Base-by-base conservation (phyloP, 2,329 filamentous ascomycete genomes). In the Sphaceloma murrayae region DNA sequence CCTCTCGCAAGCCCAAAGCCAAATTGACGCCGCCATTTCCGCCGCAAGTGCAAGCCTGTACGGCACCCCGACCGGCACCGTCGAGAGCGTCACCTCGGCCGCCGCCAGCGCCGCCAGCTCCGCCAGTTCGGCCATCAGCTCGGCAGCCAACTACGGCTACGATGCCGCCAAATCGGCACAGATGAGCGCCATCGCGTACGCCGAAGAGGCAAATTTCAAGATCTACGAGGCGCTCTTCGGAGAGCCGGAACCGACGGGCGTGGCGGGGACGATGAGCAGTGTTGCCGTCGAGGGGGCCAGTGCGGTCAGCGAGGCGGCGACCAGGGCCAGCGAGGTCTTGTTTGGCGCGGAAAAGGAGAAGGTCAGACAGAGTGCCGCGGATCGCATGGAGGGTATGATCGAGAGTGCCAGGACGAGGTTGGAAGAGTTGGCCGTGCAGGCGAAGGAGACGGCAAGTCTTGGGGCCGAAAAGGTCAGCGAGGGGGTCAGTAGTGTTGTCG, bases 141-240 rank as follows among this genome's bases (percentile, higher is more conserved):
- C 67, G 43, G 75, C 73, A 9, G 57, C 75, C 36, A 53, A 56
- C 1, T 62, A 58, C 4, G 67, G 64, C 1, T 52, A 73, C 16
- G 73, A 70, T 43, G 71, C 70, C 3, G 66, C 67, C 3, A 71
- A 77, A 54, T 63, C 70, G 30, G 74, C 72, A 9, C 67, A 67
- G 46, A 62, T 63, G 30, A 67, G 67, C 32, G 67, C 77, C 46
- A 64, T 66, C 2, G 66, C 67, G 8, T 68, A 72, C 3, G 70
- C 68, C 6, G 60, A 64, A 5, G 71, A 67, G 42, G 74, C 74
- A 7, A 45, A 34, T 24, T 34, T 22, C 22, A 45, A 36, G 42
- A 36, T 45, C 30, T 45, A 45, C 22, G 19, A 24, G 5, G 65
- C 17, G 67, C 68, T 19, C 52, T 70, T 43, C 66, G 70, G 51